Base-by-base conservation (phyloP, 2,329 filamentous ascomycete species). In the Sporothrix luriei region DNA sequence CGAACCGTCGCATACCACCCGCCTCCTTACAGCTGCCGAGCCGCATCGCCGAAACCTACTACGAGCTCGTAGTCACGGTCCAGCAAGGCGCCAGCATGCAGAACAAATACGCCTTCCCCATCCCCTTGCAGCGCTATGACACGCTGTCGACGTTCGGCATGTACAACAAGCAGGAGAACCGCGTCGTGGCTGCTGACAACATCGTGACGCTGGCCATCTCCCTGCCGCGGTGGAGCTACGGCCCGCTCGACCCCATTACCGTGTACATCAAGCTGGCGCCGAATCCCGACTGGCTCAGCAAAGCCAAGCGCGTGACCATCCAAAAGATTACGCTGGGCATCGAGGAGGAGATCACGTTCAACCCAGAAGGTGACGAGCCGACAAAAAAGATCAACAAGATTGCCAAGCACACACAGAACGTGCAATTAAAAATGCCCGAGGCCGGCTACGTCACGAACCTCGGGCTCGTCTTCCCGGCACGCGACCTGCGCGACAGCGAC, bases 341-440 rank as follows among this genome's bases (percentile, higher is more conserved):
- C 75, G 95, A 98, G 77, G 95, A 99, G 80, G 94, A 98, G 78
- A 97, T 98, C 71, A 96, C 95, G n/a, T 99, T 92, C 81, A 98
- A 99, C 74, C 95, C 95, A 40, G 94, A 98, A 80, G 95, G 95
- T 64, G 95, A 98, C 77, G 95, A 98, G 78, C 93, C 94, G 38
- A 91, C 91, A 43, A 92, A 92, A 74, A 97, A 97, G 79, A 84
- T 93, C 74, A 97, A 97, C 79, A 91, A 90, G 69, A 83, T 99
- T 73, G 90, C 91, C 33, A 95, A 93, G 78, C 91, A 94, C 75
- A 90, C 90, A 1, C 92, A 97, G 76, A 82, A 84, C 0, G 89
- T 99, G 40, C 91, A 92, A 66, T 87, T 91, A 68, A 96, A 91
- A 79, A 84, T 99, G 81, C 93, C 95, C 2, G 94, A 97, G 77